Evolutionary conservation across 2,329 filamentous ascomycete genomes (phyloP).

Genomic region (Dothistroma pini): DNA sequence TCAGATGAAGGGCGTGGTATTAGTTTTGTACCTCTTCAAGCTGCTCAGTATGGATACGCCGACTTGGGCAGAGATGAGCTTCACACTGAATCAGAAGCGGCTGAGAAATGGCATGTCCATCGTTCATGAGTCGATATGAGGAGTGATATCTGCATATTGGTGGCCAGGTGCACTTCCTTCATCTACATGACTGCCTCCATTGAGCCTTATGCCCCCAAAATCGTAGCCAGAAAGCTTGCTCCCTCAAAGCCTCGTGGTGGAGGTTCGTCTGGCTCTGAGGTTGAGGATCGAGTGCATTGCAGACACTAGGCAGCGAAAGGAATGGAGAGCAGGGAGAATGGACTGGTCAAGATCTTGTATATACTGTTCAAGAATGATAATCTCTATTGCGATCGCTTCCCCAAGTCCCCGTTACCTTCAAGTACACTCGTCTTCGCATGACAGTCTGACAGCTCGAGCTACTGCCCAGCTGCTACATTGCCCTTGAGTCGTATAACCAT

Average conservation of each 20-base stretch:
- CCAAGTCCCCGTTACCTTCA: not conserved
- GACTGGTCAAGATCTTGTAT: not conserved
- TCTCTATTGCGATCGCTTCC: not conserved
- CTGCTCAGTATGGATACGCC: not conserved
- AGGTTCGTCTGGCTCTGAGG: no score
- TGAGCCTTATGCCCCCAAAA: no score
- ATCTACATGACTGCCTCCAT: no score
- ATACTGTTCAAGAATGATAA: not conserved
- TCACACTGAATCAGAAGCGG: not conserved
- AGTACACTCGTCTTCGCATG: not conserved
- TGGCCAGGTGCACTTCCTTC: no score
- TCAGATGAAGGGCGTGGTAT: not conserved
- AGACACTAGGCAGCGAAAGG: no score
- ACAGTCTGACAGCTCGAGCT: not conserved
- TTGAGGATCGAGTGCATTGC: no score
- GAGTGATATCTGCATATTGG: no score
- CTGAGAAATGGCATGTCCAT: not conserved
- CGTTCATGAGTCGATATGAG: not conserved
- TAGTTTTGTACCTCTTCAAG: not conserved
- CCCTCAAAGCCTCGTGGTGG: no score
- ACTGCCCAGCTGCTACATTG: not conserved
- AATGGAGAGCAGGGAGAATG: no score
- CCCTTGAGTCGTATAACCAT: not conserved
- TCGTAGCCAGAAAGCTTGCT: no score
- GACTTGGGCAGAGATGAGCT: constrained; percentile 1